phyloP scores from a whole-genome alignment of 2,329 filamentous ascomycete genomes.

The Venturia nashicola region DNA sequence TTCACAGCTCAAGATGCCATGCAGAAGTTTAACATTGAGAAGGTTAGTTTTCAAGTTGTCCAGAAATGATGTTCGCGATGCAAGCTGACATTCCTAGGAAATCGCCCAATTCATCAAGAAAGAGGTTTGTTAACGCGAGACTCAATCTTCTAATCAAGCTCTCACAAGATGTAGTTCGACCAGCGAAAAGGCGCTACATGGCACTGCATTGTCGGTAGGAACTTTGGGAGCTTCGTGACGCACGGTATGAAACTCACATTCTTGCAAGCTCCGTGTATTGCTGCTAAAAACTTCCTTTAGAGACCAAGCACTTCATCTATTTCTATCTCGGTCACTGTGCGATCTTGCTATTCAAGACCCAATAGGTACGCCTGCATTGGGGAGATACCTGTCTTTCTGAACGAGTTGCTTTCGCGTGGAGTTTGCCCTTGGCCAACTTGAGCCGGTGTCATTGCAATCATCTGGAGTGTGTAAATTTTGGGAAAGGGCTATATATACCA shows the following conservation, averaged over 20 bases:
- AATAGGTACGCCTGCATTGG: constrained; percentile 37
- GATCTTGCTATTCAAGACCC: constrained; percentile 97
- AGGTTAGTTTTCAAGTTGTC: constrained; percentile 33
- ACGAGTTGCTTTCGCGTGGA: not conserved
- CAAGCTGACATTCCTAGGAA: constrained; percentile 46
- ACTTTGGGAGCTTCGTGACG: constrained; percentile 98
- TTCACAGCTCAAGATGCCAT: constrained; percentile 55
- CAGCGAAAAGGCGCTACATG: constrained; percentile 94
- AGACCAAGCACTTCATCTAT: constrained; percentile 99
- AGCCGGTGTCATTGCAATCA: not conserved
- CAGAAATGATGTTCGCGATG: not conserved
- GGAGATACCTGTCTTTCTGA: not conserved
- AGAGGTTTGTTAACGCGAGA: constrained; percentile 43
- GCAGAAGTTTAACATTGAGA: constrained; percentile 60
- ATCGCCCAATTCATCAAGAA: constrained; percentile 95
- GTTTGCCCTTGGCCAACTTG: not conserved
- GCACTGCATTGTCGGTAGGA: constrained; percentile 97
- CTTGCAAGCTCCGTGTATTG: constrained; percentile 16
- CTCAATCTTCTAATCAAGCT: no score
- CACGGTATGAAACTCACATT: constrained; percentile 50
- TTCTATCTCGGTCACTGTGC: constrained; percentile 99
- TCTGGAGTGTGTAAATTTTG: not conserved
- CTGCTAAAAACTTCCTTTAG: constrained; percentile 34
- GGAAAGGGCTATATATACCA: not conserved
- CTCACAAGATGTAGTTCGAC: constrained; percentile 59